Percentiles rank a stretch among this genome's conserved stretches.
These are phyloP conservation scores for Smallanthus sonchifolius DNA, from an alignment of 129 eudicot genomes.

Conservation along the genomic window DNA sequence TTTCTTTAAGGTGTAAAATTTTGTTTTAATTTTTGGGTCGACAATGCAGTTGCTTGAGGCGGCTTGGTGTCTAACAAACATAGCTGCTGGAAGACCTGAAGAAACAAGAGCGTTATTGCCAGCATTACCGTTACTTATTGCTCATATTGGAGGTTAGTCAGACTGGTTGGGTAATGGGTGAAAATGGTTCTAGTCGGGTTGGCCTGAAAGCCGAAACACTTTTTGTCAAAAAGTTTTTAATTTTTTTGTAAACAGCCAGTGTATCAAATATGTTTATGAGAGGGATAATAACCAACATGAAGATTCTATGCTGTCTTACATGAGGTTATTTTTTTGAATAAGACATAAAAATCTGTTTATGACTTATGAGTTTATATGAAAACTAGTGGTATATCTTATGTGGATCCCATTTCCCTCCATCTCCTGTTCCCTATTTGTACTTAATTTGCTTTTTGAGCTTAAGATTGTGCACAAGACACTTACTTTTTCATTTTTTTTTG, in stretches of 20 bases:
- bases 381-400: neutral
- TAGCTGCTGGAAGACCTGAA: constrained; percentile 97
- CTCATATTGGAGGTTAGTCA: constrained; percentile 85
- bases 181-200: neutral
- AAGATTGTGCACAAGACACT: neutral
- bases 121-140: constrained; percentile 90
- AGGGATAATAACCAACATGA: neutral
- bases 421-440: neutral
- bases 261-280: neutral
- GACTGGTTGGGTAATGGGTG: neutral
- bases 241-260: neutral
- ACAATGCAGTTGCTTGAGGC: constrained; percentile 82
- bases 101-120: constrained; percentile 95
- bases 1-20: neutral
- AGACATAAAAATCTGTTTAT: neutral
- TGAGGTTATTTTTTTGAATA: neutral
- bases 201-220: neutral
- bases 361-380: neutral
- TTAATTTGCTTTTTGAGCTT: neutral
- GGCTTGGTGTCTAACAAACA: constrained; percentile 95
- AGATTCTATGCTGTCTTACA: constrained; percentile 4
- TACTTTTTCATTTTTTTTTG: neutral
- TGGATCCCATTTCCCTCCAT: neutral
- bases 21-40: neutral
- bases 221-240: neutral